A percentile compares a stretch with the other conserved stretches of the same genome.
Evolutionary conservation across 768 basidiomycete species (phyloP).

Genomic region (Chalciporus chontae): DNA sequence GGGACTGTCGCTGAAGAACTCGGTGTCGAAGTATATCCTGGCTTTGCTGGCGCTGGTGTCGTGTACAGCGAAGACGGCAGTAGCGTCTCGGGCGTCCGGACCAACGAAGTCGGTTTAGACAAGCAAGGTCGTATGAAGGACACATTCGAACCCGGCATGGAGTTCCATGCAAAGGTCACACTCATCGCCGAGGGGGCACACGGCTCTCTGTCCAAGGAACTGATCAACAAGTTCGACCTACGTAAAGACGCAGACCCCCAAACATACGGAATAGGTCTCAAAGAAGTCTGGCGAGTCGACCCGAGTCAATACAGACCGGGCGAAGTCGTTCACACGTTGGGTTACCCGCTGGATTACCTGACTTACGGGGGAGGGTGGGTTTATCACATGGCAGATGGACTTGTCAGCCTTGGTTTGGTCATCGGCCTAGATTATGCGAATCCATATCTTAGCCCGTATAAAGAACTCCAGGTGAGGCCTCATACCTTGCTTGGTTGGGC

Average conservation of each 20-base stretch:
- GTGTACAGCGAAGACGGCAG: conserved; percentile 57
- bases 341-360: conserved; percentile 81
- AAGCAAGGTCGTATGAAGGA: conserved; percentile 73
- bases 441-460: conserved; percentile 88
- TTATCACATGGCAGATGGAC: conserved; percentile 92
- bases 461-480: conserved; percentile 78
- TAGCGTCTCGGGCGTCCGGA: conserved; percentile 63
- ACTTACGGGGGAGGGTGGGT: conserved; percentile 89
- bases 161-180: conserved; percentile 88
- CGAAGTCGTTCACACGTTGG: conserved; percentile 89
- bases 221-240: conserved; percentile 70
- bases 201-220: conserved; percentile 82
- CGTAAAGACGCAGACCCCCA: conserved; percentile 71
- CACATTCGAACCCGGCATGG: conserved; percentile 94
- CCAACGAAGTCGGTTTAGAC: conserved; percentile 93
- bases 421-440: conserved; percentile 94
- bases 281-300: conserved; percentile 95
- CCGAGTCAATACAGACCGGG: conserved; percentile 55
- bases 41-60: conserved; percentile 88
- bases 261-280: conserved; percentile 94
- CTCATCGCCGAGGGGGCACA: conserved; percentile 95
- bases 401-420: conserved; percentile 88
- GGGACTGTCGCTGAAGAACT: conserved; percentile 77
- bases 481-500: neutral
- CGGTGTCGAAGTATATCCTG: conserved; percentile 95